Percentiles rank a stretch among this genome's conserved stretches.
Conservation (phyloP, 371 early-diverging fungal genomes). For the Parasitella parasitica region DNA sequence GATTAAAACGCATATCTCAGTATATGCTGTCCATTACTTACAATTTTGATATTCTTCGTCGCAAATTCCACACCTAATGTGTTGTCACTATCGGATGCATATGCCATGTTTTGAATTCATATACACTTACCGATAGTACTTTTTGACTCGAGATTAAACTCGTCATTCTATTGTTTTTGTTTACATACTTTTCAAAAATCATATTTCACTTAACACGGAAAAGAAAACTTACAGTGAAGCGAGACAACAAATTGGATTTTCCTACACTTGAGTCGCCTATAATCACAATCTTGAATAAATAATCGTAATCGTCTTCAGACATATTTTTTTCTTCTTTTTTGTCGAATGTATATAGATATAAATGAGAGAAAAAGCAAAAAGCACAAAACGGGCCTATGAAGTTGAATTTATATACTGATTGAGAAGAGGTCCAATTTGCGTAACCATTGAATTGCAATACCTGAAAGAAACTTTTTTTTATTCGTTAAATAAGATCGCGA, state of each 20-base stretch:
- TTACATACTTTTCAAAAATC: neutral
- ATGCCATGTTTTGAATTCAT: neutral
- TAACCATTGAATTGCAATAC: neutral
- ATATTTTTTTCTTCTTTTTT: neutral
- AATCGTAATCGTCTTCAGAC: conserved; percentile 49
- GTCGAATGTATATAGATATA: neutral
- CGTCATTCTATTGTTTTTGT: conserved; percentile 71
- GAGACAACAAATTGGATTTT: conserved; percentile 45
- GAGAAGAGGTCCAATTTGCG: neutral
- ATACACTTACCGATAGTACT: conserved; percentile 86
- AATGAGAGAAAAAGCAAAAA: neutral
- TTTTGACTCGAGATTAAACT: conserved; percentile 96
- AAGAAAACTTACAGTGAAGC: conserved; percentile 34
- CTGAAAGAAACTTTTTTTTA: neutral
- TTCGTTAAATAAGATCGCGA: neutral
- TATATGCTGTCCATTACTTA: conserved; percentile 38
- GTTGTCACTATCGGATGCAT: neutral
- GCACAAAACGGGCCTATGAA: neutral
- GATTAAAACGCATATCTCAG: neutral
- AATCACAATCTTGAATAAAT: conserved; percentile 50
- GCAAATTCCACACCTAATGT: conserved; percentile 51
- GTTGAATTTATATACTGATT: neutral
- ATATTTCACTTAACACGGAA: neutral
- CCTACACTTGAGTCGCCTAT: conserved; percentile 52
- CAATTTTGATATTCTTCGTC: conserved; percentile 50